Evolutionary conservation across 352 stramenopile species (phyloP).

Genomic region (Phytophthora chlamydospora): DNA sequence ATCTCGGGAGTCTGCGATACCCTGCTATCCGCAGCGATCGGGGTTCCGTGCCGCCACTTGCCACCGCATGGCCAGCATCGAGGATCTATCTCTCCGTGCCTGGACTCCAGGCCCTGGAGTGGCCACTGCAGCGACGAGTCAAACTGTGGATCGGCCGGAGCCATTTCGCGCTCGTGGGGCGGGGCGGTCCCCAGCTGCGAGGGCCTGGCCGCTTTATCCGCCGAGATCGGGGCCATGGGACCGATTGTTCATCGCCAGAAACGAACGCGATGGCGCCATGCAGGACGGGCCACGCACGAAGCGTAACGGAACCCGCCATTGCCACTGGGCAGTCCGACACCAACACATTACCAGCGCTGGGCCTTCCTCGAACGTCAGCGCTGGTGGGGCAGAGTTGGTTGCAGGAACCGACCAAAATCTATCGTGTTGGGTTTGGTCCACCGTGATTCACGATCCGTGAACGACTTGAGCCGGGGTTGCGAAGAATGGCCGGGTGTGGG

Average conservation of each 20-base stretch:
- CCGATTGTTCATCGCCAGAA: slow-evolving; percentile 4
- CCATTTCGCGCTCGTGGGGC: too few relatives aligned
- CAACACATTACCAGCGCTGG: not conserved
- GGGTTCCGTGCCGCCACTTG: not conserved
- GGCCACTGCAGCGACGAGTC: too few relatives aligned
- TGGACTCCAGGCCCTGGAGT: too few relatives aligned
- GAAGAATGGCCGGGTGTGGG: too few relatives aligned
- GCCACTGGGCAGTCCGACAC: not conserved
- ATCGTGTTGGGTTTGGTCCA: not conserved
- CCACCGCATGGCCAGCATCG: too few relatives aligned
- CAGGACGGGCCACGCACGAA: slow-evolving; percentile 7
- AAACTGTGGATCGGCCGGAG: too few relatives aligned
- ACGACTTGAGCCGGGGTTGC: too few relatives aligned
- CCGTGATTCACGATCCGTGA: too few relatives aligned
- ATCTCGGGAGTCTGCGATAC: slow-evolving; percentile 24
- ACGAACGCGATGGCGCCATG: slow-evolving; percentile 13
- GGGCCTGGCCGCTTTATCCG: not conserved
- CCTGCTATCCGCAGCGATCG: slow-evolving; percentile 15
- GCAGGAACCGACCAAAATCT: slow-evolving; percentile 1
- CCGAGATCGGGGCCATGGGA: not conserved
- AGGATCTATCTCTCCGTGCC: too few relatives aligned
- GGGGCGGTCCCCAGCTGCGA: slow-evolving; percentile 9
- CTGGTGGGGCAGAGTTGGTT: not conserved
- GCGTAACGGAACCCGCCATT: slow-evolving; percentile 1
- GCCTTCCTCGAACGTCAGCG: not conserved